A percentile compares a stretch with the other conserved stretches of the same genome.
Conservation (phyloP, 1,139 yeast species). For the Candida sanyaensis region DNA sequence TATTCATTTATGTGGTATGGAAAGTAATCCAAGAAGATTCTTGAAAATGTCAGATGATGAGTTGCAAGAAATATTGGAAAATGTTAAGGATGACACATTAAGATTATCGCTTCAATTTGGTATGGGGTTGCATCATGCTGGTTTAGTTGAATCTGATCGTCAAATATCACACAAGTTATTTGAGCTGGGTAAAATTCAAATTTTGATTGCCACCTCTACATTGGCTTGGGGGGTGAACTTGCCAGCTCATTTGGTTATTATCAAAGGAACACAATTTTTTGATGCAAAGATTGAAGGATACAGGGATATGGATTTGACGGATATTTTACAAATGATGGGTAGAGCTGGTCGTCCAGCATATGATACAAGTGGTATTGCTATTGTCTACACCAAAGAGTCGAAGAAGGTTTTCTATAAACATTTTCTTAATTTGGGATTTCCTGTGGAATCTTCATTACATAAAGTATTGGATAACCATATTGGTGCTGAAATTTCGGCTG, state of each 20-base stretch:
- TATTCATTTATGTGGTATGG: conserved; percentile 93
- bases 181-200: conserved; percentile 83
- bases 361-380: conserved; percentile 94
- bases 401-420: conserved; percentile 93
- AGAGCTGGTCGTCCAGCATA: conserved; percentile 97
- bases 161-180: conserved; percentile 83
- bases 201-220: conserved; percentile 91
- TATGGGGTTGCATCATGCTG: conserved; percentile 97
- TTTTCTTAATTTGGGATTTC: conserved; percentile 92
- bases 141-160: conserved; percentile 89
- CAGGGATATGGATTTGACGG: conserved; percentile 90
- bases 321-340: conserved; percentile 88
- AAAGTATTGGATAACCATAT: conserved; percentile 91
- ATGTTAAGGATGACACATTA: conserved; percentile 88
- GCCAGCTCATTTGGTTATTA: conserved; percentile 91
- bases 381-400: conserved; percentile 89
- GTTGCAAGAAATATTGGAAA: conserved; percentile 57
- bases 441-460: conserved; percentile 94
- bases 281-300: conserved; percentile 82
- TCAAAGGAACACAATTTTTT: conserved; percentile 90
- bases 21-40: conserved; percentile 88
- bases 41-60: conserved; percentile 77
- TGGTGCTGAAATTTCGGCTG: conserved; percentile 94
- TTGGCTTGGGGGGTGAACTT: conserved; percentile 97
- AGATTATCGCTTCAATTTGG: conserved; percentile 88